Evolutionary conservation across 2,329 filamentous ascomycete genomes (phyloP), one percentile per base, ranked within the genome.

Genomic region (Cladophialophora carrionii): DNA sequence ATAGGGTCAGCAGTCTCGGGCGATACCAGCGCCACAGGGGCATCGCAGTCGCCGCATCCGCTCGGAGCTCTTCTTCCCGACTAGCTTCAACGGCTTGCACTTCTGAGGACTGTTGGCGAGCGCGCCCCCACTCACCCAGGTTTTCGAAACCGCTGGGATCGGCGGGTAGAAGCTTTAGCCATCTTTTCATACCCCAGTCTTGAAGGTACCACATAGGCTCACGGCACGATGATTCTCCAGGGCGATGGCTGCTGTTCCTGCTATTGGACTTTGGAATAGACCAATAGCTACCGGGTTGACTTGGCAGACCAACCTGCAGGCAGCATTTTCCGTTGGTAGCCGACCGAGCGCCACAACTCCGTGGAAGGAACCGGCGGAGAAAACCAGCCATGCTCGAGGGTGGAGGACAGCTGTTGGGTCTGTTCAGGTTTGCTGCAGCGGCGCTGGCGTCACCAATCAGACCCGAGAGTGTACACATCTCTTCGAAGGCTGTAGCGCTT

Each of bases 241-340:
- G 22, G 29, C 29, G 10, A 32, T 34, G 9, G 17, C 3, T 12
- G 22, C 52, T n/a, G 29, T 29, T 32, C 12, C 9, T 26, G 29
- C 29, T 54, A 9, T 54, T 20, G 22, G 26, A 54, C 8, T 54
- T 54, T 1, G 24, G 29, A 8, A 22, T 12, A 34, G 24, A 20
- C 52, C 37, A 43, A 17, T n/a, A 7, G 6, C 24, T 26, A n/a
- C 52, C 26, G 14, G 17, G 29, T 20, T 24, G 52, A 34, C 52
- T 54, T n/a, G 52, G 22, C 10, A 31, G 29, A 34, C n/a, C 52
- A 8, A 54, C 52, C 29, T 31, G 24, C 10, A 54, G 52, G 17
- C 26, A 54, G 8, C 10, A 54, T 32, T 34, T 54, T 20, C 52
- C 52, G 29, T 54, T 54, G 24, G 52, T 54, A 29, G 24, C 29